Conservation (phyloP, 345 rosid genomes). For the Firmiana major region DNA sequence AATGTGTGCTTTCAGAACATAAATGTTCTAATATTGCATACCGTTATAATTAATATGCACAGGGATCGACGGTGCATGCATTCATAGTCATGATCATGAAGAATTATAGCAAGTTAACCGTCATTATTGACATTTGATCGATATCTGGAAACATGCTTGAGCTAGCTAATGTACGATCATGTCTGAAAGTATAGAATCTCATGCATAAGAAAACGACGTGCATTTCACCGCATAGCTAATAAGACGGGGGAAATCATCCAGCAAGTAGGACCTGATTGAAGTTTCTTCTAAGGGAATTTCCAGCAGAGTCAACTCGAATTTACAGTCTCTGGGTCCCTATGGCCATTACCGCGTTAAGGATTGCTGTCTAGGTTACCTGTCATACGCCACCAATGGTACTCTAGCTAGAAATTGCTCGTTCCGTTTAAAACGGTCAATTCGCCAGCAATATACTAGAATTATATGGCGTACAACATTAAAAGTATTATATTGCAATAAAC, state of each 20-base stretch:
- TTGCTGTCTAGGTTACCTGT: slow-evolving; percentile 5
- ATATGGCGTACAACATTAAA: too few species aligned
- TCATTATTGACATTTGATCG: neutral
- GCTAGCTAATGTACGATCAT: neutral
- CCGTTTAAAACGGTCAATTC: too few species aligned
- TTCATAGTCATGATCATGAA: neutral
- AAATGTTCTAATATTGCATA: neutral
- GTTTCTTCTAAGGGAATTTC: slow-evolving; percentile 6
- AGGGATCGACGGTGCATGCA: neutral
- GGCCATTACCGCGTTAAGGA: neutral
- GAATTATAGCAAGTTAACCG: neutral
- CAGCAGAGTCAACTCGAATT: slow-evolving; percentile 3
- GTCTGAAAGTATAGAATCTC: neutral
- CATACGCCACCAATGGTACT: neutral
- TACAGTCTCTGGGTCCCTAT: neutral
- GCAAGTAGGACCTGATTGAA: slow-evolving; percentile 11
- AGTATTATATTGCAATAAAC: too few species aligned
- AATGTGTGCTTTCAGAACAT: neutral
- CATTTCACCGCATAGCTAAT: neutral
- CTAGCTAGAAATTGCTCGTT: slow-evolving; percentile 2
- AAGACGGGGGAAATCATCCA: neutral
- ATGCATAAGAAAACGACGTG: neutral
- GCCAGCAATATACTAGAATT: too few species aligned
- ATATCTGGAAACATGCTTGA: neutral
- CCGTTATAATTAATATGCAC: too few species aligned